phyloP scores from a whole-genome alignment of 2,329 filamentous ascomycete genomes.

The Neonectria magnoliae region DNA sequence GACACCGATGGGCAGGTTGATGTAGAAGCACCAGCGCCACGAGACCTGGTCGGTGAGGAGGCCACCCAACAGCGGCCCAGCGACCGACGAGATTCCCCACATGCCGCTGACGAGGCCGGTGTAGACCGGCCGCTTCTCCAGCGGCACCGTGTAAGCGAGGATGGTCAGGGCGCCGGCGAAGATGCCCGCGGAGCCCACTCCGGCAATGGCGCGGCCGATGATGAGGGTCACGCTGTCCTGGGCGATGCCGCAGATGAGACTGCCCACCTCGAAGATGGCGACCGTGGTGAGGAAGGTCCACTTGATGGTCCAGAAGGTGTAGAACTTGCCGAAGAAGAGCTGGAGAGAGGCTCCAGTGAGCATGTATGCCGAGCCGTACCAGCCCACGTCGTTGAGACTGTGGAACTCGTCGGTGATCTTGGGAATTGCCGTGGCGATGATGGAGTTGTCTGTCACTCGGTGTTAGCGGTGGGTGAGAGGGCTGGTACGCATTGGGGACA shows the following conservation, averaged over 20 bases:
- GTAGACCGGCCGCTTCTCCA: constrained; percentile 47
- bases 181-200: constrained; percentile 55
- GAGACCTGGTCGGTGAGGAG: constrained; percentile 49
- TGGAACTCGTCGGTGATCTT: constrained; percentile 55
- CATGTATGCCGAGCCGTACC: constrained; percentile 59
- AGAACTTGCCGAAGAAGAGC: constrained; percentile 54
- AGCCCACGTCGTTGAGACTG: constrained; percentile 58
- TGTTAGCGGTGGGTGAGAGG: constrained; percentile 17
- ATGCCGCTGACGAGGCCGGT: constrained; percentile 53
- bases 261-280: constrained; percentile 56
- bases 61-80: constrained; percentile 48
- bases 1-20: constrained; percentile 52
- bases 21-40: constrained; percentile 55
- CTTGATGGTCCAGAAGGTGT: constrained; percentile 57
- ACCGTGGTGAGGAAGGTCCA: constrained; percentile 52
- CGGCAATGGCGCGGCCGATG: constrained; percentile 48
- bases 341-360: constrained; percentile 54
- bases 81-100: constrained; percentile 56
- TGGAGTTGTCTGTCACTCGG: constrained; percentile 46
- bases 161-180: constrained; percentile 58
- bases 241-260: constrained; percentile 51
- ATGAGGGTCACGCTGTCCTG: constrained; percentile 48
- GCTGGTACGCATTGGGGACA: fast-evolving
- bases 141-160: constrained; percentile 51
- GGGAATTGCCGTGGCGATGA: constrained; percentile 57